Evolutionary conservation across 345 rosid species (phyloP), one percentile per base, ranked within the genome.

Genomic region (Citrus australasica): DNA sequence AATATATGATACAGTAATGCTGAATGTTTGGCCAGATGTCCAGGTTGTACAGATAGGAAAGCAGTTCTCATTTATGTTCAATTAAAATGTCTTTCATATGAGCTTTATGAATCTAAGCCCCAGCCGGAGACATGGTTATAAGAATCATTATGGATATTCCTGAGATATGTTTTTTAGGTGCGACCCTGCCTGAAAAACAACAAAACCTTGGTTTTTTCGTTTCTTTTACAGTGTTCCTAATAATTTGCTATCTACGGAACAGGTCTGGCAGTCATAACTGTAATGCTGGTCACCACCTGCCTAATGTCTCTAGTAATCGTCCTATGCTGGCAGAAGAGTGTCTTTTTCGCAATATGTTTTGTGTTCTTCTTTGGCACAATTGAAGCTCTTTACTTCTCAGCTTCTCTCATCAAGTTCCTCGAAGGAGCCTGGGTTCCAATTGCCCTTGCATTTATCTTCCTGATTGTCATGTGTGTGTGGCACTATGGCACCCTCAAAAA

Each of bases 391-490:
- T 97, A 94, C 92, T 94, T 97, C 86, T 86, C 99, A 0, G 98
- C 99, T 67, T 90, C 98, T 32, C 88, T 97, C 17, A 89, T 90
- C 85, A 97, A 97, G 87, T 94, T 97, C 86, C 87, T 89, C 0
- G 97, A 97, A 86, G 99, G 99, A 16, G 99, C 98, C 22, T 97
- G 99, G 99, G 98, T 97, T 6, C 99, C 99, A 0, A 84, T 94
- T n/a, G 98, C 94, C 17, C 92, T 97, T 61, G 85, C 98, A 7
- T 82, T 93, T 67, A 74, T 88, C 81, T 94, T 94, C 89, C 88
- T 97, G 66, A 59, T 89, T 30, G 75, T 87, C 68, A 97, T 97
- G 99, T 93, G 92, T 69, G 85, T 87, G 25, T 97, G 99, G 99
- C 98, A 92, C 84, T 97, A 88, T 40, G 99, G 99, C 24, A 88